Percentiles rank a stretch among this genome's conserved stretches.
Conservation (phyloP, 2,329 filamentous ascomycete genomes). For the Penicillium sp. region DNA sequence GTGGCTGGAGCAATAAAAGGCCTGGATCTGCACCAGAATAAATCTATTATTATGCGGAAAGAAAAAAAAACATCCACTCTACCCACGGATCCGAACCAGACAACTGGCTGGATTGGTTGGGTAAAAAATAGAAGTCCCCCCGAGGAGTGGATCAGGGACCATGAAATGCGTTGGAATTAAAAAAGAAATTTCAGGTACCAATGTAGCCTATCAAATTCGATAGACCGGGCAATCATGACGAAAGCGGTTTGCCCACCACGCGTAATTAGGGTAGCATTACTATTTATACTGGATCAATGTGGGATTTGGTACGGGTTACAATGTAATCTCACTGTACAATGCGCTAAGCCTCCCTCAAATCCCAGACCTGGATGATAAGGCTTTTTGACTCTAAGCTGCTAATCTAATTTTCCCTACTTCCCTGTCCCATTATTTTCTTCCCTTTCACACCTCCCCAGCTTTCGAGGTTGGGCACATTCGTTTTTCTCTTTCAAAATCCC, state of each 20-base stretch:
- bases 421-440: not conserved
- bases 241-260: not conserved
- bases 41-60: not conserved
- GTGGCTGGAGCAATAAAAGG: not conserved
- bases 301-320: not conserved
- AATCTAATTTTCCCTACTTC: not conserved
- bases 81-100: not conserved
- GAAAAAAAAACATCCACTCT: not conserved
- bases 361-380: not conserved
- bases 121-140: not conserved
- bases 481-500: not conserved
- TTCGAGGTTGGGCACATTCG: not conserved
- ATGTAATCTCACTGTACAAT: not conserved
- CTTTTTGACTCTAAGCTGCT: not conserved
- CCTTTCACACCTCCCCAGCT: not conserved
- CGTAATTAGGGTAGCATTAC: not conserved
- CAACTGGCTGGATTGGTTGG: not conserved
- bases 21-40: not conserved
- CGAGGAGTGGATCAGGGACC: not conserved
- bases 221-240: slow-evolving; percentile 9
- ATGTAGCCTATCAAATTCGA: not conserved
- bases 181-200: not conserved
- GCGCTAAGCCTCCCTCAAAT: not conserved
- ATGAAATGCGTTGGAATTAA: not conserved
- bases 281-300: not conserved